A percentile compares a stretch with the other conserved stretches of the same genome.
Evolutionary conservation across 228 moss, liverwort and hornwort species (phyloP).

Genomic region (Sphagnum magellanicum): DNA sequence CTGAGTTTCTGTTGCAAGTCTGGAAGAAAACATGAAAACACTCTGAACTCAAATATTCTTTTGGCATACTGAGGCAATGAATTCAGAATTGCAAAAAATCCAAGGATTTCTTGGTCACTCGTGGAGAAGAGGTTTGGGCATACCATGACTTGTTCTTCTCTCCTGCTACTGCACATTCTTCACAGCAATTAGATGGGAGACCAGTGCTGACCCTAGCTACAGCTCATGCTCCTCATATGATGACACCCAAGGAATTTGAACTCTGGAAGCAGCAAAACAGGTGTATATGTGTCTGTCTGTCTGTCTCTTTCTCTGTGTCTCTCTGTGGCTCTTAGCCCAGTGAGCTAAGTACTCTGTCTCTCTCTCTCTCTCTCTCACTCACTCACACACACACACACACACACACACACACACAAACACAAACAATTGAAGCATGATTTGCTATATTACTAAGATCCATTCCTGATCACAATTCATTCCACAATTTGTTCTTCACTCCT

Average conservation of each 20-base stretch:
- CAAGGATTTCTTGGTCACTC: not conserved
- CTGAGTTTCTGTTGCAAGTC: too few species aligned
- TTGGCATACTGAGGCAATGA: not conserved
- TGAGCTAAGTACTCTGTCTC: not conserved
- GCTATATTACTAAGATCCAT: not conserved
- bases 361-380: not conserved
- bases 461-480: not conserved
- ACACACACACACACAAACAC: not conserved
- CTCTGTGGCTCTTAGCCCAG: too few species aligned
- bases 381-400: not conserved
- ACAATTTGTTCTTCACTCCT: not conserved
- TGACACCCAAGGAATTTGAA: constrained; percentile 49
- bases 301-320: too few species aligned
- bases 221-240: constrained; percentile 10
- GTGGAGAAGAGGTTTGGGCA: not conserved
- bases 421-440: too few species aligned
- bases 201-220: not conserved
- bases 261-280: constrained; percentile 77
- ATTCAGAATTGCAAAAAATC: not conserved
- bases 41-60: too few species aligned
- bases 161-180: not conserved
- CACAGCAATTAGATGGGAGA: constrained; percentile 3
- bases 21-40: too few species aligned
- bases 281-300: too few species aligned
- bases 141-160: not conserved